Conservation (phyloP, 2,329 filamentous ascomycete species). For the Penicillium capsulatum region DNA sequence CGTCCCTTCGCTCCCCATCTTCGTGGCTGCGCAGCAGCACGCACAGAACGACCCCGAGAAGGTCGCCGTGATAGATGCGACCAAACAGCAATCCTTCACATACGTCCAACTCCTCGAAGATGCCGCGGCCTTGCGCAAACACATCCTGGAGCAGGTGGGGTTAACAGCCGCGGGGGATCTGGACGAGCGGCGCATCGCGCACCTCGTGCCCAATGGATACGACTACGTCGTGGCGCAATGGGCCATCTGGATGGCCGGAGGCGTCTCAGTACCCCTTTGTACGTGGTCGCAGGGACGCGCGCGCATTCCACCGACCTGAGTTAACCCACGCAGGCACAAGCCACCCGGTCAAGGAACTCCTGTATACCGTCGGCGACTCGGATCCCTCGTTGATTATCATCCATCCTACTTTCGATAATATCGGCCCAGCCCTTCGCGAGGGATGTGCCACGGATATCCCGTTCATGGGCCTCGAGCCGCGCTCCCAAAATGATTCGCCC, state of each 20-base stretch:
- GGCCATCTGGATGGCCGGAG: slow-evolving; percentile 44
- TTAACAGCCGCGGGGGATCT: slow-evolving; percentile 26
- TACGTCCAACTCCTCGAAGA: slow-evolving; percentile 41
- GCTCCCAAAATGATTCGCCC: slow-evolving; percentile 18
- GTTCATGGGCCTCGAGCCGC: slow-evolving; percentile 31
- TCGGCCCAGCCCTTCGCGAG: slow-evolving; percentile 31
- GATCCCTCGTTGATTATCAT: slow-evolving; percentile 42
- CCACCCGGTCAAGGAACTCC: slow-evolving; percentile 41
- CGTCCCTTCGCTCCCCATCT: slow-evolving; percentile 40
- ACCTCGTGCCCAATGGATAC: slow-evolving; percentile 40
- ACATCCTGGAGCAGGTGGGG: slow-evolving; percentile 32
- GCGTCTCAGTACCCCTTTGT: slow-evolving; percentile 44
- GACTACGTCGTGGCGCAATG: slow-evolving; percentile 43
- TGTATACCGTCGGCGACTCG: slow-evolving; percentile 43
- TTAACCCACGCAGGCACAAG: slow-evolving; percentile 32
- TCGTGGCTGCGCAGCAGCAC: slow-evolving; percentile 36
- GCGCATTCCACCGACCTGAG: neutral
- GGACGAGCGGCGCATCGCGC: slow-evolving; percentile 39
- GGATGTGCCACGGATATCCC: slow-evolving; percentile 24
- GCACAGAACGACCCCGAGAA: slow-evolving; percentile 32
- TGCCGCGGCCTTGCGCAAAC: slow-evolving; percentile 33
- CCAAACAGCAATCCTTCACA: slow-evolving; percentile 39
- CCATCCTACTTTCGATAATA: slow-evolving; percentile 37
- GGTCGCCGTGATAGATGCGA: slow-evolving; percentile 38
- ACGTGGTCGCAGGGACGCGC: slow-evolving; percentile 18